Percentiles rank a stretch among this genome's conserved stretches.
phyloP scores from a whole-genome alignment of 2,329 filamentous ascomycete species.

The Talaromyces albobiverticillius region DNA sequence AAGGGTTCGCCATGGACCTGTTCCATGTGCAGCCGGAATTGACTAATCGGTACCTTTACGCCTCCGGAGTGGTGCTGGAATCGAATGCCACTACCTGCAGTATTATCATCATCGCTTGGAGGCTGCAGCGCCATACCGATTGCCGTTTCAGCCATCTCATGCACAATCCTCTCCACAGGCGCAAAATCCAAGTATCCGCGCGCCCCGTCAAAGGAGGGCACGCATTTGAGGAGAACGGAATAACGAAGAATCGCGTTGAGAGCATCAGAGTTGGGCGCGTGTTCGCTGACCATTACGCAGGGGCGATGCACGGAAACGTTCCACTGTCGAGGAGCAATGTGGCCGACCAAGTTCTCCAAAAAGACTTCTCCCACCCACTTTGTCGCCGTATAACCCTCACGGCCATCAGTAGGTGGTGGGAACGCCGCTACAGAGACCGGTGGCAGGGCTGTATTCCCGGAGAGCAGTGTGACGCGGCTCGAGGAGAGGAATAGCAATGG shows the following conservation, averaged over 20 bases:
- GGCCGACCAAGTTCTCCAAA: slow-evolving; percentile 29
- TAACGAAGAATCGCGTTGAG: not conserved
- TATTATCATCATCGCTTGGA: too few species aligned
- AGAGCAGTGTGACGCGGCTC: slow-evolving; percentile 29
- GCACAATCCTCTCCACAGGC: not conserved
- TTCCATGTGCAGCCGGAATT: not conserved
- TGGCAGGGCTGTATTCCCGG: slow-evolving; percentile 17
- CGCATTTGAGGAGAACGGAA: not conserved
- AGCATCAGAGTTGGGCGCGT: not conserved
- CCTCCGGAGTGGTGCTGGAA: slow-evolving; percentile 1
- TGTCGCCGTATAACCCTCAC: slow-evolving; percentile 33
- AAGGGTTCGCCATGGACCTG: not conserved
- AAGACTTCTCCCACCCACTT: slow-evolving; percentile 41
- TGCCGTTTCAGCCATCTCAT: not conserved
- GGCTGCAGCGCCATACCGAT: not conserved
- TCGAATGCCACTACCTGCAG: not conserved
- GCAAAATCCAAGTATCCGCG: not conserved
- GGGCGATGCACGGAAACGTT: not conserved
- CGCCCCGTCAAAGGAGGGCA: not conserved
- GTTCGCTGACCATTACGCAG: not conserved
- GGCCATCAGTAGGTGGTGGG: slow-evolving; percentile 24
- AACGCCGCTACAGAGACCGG: slow-evolving; percentile 17
- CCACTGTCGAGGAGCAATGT: too few species aligned
- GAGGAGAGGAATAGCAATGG: slow-evolving; percentile 34
- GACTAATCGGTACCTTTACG: not conserved